Percentiles rank a stretch among this genome's conserved stretches.
Conservation (phyloP, 2,329 filamentous ascomycete species). For the Colletotrichum sp. region DNA sequence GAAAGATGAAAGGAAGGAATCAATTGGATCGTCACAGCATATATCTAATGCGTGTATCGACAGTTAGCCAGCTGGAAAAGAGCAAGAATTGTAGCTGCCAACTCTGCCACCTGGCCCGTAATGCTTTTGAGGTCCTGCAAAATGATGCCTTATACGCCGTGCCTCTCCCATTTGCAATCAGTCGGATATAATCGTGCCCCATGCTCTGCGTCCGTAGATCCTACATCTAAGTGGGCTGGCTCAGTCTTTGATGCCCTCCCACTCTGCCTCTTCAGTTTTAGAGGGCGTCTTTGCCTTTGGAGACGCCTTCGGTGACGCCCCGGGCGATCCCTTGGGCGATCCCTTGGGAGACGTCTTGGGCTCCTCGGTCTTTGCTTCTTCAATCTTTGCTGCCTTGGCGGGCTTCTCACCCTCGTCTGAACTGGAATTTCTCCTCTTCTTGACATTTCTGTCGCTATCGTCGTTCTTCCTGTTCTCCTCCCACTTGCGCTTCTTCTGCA, state of each 20-base stretch:
- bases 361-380: background rate
- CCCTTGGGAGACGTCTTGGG: background rate
- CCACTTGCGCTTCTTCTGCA: constrained; percentile 20
- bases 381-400: background rate
- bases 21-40: background rate
- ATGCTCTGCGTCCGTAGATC: background rate
- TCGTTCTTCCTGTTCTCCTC: constrained; percentile 1
- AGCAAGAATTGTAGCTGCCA: background rate
- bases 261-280: constrained; percentile 20
- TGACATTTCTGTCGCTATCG: background rate
- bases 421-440: constrained; percentile 20
- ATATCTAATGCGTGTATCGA: background rate
- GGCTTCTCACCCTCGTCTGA: constrained; percentile 18
- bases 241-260: constrained; percentile 24
- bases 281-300: constrained; percentile 10
- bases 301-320: background rate
- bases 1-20: background rate
- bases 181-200: background rate
- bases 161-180: background rate
- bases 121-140: constrained; percentile 1
- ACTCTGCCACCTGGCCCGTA: background rate
- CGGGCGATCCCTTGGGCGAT: background rate
- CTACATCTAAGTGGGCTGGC: background rate
- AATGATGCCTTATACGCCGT: constrained; percentile 14
- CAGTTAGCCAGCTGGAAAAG: background rate